phyloP scores from a whole-genome alignment of 305 asterid genomes.

The Euphrasia arctica region DNA sequence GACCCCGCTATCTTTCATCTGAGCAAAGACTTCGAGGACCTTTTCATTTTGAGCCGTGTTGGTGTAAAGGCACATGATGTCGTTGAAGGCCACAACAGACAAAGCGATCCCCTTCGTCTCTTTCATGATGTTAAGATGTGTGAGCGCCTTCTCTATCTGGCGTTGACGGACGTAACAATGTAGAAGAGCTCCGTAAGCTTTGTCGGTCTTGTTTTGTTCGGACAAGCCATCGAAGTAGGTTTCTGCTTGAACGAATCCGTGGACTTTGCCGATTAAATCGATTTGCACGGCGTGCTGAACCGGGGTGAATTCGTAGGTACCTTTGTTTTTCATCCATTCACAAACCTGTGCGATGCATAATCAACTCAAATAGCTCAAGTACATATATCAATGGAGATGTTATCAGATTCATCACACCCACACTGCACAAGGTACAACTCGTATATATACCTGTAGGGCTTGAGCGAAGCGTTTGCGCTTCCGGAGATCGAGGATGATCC shows the following conservation, averaged over 20 bases:
- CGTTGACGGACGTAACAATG: conserved; percentile 73
- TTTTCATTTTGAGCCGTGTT: conserved; percentile 40
- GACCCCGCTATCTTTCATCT: conserved; percentile 51
- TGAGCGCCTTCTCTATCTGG: conserved; percentile 47
- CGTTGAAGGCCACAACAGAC: conserved; percentile 56
- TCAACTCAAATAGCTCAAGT: neutral
- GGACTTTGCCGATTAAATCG: conserved; percentile 77
- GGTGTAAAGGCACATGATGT: conserved; percentile 65
- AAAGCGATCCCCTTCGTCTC: conserved; percentile 55
- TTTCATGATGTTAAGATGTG: conserved; percentile 54
- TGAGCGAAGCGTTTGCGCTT: conserved; percentile 64
- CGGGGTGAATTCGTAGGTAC: conserved; percentile 43
- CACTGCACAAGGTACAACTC: neutral
- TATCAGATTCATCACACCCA: neutral
- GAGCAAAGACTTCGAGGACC: conserved; percentile 45
- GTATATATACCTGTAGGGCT: conserved; percentile 59
- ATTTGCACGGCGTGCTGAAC: conserved; percentile 73
- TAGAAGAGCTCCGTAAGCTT: conserved; percentile 75
- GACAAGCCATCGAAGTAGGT: conserved; percentile 55
- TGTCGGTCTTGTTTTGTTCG: conserved; percentile 55
- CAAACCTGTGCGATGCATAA: conserved; percentile 42
- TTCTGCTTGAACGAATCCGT: conserved; percentile 62
- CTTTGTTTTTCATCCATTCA: conserved; percentile 57
- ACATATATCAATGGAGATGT: neutral
- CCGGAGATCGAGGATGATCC: conserved; percentile 65